These are phyloP conservation scores for Candida pseudocylindracea DNA, from an alignment of 1,139 yeast genomes.

Conservation along the genomic window DNA sequence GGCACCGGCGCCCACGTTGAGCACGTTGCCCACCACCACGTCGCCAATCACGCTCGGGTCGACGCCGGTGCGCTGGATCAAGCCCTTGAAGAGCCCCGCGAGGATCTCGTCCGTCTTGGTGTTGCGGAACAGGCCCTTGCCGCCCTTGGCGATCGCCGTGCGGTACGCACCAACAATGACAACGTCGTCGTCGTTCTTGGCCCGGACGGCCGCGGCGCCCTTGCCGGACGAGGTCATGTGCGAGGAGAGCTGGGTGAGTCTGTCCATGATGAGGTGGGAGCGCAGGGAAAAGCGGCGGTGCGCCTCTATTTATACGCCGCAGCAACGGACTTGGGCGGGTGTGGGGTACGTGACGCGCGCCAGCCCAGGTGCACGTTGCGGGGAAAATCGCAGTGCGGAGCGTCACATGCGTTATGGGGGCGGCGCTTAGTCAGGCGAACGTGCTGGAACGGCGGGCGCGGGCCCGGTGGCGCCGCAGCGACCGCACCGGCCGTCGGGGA, in stretches of 20 bases:
- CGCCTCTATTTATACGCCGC: neutral
- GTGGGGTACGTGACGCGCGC: neutral
- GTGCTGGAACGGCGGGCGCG: no score
- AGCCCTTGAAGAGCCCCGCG: slow-evolving; percentile 35
- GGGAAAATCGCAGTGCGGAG: no score
- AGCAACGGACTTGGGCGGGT: neutral
- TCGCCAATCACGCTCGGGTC: slow-evolving; percentile 57
- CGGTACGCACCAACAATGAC: slow-evolving; percentile 70
- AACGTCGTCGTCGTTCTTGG: slow-evolving; percentile 52
- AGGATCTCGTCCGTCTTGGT: slow-evolving; percentile 56
- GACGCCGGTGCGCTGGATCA: slow-evolving; percentile 35
- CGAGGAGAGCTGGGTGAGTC: slow-evolving; percentile 35
- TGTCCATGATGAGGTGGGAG: slow-evolving; percentile 17
- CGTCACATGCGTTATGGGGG: no score
- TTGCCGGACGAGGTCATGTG: slow-evolving; percentile 28
- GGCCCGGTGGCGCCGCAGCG: no score
- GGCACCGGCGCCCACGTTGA: slow-evolving; percentile 82
- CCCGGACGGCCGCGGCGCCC: slow-evolving; percentile 11
- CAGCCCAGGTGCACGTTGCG: no score
- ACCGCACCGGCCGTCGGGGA: no score
- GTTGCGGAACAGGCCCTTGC: slow-evolving; percentile 63
- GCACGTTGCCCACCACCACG: slow-evolving; percentile 71
- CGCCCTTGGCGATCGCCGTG: slow-evolving; percentile 75
- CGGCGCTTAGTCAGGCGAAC: no score
- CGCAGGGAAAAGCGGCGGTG: neutral